Base-by-base conservation (phyloP, 352 stramenopile genomes). In the Phytophthora fragariae region DNA sequence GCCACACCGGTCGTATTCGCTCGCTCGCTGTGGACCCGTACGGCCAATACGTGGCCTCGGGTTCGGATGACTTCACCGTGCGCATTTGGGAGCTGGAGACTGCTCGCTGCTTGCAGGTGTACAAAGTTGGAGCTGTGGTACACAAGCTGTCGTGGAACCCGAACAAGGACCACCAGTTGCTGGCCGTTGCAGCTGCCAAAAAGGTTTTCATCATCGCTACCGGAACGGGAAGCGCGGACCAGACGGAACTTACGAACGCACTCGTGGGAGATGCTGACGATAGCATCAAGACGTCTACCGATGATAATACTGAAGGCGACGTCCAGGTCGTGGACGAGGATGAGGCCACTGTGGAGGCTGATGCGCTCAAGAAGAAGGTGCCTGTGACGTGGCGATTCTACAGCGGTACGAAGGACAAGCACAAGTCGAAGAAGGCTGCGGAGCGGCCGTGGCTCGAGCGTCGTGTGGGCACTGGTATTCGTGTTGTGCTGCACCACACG, bases 81-180 rank as follows among this genome's bases (percentile, higher is more conserved):
- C 88, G 97, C 27, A 83, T 99, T 35, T 99, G 97, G 97, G 98
- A 99, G 79, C 87, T 99, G 12, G 89, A 98, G 68, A 99, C 97
- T 37, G 95, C 88, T 10, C 93, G 93, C 31, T 97, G 97, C 65
- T 56, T 98, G 62, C 88, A 96, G 68, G 97, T 88, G 27, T 99
- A 97, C 89, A 91, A 98, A 75, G 79, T 98, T 35, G 90, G 89
- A 50, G 87, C 80, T 21, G 90, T 97, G 70, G 90, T 99, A 31
- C 83, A 97, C 53, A 94, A 97, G 58, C 57, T 99, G 12, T 88
- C 96, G 74, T 99, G 97, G 97, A 99, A 99, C 83, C 97, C 98
- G 52, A 98, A 99, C 81, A 83, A 88, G 24, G 90, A 97, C 60
- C 95, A 99, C 78, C 94, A 99, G 75, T 84, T 99, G 65, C 62